These are phyloP conservation scores for Astragalus glycyphyllos DNA, from an alignment of 306 rosid species.

Conservation along the genomic window DNA sequence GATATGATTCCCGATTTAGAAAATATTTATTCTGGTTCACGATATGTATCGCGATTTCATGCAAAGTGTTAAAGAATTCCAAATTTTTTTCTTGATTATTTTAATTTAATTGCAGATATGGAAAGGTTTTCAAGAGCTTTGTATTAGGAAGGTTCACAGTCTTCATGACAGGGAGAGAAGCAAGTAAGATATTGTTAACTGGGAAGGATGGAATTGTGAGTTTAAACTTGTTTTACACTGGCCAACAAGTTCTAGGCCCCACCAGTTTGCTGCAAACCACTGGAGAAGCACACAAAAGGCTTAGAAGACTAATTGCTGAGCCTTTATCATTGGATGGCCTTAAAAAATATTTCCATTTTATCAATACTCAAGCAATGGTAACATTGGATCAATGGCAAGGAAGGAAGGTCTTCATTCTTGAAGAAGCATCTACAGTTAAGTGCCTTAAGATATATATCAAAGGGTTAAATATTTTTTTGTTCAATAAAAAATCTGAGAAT, in stretches of 20 bases:
- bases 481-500: too few relatives aligned
- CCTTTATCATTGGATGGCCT: constrained; percentile 83
- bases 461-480: too few relatives aligned
- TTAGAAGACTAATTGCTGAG: constrained; percentile 75
- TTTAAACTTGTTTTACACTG: constrained; percentile 78
- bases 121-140: constrained; percentile 79
- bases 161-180: constrained; percentile 91
- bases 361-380: constrained; percentile 66
- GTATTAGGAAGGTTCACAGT: constrained; percentile 80
- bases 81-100: neutral
- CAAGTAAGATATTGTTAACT: constrained; percentile 73
- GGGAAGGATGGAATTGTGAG: constrained; percentile 89
- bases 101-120: constrained; percentile 55
- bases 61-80: neutral
- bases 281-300: constrained; percentile 81
- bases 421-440: constrained; percentile 88
- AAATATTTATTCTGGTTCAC: too few relatives aligned
- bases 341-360: constrained; percentile 75
- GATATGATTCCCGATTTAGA: too few relatives aligned
- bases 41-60: too few relatives aligned
- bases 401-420: constrained; percentile 64
- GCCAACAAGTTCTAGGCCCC: constrained; percentile 81
- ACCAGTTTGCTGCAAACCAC: constrained; percentile 82
- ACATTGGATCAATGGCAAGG: constrained; percentile 72
- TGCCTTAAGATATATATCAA: neutral